Conservation (phyloP, 2,329 filamentous ascomycete species). For the Ciborinia camelliae region DNA sequence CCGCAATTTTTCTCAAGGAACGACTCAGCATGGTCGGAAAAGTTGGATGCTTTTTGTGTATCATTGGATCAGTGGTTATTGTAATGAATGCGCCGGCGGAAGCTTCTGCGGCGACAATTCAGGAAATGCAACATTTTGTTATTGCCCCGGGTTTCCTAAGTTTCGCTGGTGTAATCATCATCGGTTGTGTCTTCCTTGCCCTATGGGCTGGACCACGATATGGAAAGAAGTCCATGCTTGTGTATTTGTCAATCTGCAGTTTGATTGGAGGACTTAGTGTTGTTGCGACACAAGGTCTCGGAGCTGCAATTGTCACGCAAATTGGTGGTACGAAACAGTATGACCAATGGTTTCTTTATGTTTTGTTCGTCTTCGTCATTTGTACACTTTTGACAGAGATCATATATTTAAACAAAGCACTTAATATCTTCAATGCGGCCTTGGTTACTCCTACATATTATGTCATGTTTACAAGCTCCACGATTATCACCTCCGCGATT, state of each 20-base stretch:
- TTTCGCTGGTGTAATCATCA: slow-evolving; percentile 78
- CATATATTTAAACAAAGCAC: slow-evolving; percentile 95
- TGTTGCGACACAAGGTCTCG: slow-evolving; percentile 89
- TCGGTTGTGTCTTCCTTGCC: slow-evolving; percentile 68
- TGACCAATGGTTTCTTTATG: slow-evolving; percentile 96
- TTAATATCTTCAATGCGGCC: slow-evolving; percentile 95
- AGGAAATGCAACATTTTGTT: slow-evolving; percentile 88
- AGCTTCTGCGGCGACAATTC: slow-evolving; percentile 80
- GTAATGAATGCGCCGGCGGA: slow-evolving; percentile 88
- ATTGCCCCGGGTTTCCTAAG: slow-evolving; percentile 81
- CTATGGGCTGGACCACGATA: slow-evolving; percentile 82
- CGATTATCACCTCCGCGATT: slow-evolving; percentile 89
- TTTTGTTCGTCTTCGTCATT: slow-evolving; percentile 86
- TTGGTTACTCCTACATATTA: slow-evolving; percentile 98
- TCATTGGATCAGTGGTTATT: slow-evolving; percentile 89
- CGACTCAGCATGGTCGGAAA: slow-evolving; percentile 93
- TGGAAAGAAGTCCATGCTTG: slow-evolving; percentile 95
- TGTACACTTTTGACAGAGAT: slow-evolving; percentile 89
- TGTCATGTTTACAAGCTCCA: slow-evolving; percentile 94
- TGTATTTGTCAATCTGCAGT: slow-evolving; percentile 95
- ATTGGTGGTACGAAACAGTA: slow-evolving; percentile 80
- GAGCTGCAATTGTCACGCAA: slow-evolving; percentile 86
- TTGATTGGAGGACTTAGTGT: slow-evolving; percentile 92
- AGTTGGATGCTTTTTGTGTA: slow-evolving; percentile 92
- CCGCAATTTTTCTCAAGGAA: slow-evolving; percentile 94